These are phyloP conservation scores for Albifimbria verrucaria DNA, from an alignment of 2,329 filamentous ascomycete species.

Conservation along the genomic window DNA sequence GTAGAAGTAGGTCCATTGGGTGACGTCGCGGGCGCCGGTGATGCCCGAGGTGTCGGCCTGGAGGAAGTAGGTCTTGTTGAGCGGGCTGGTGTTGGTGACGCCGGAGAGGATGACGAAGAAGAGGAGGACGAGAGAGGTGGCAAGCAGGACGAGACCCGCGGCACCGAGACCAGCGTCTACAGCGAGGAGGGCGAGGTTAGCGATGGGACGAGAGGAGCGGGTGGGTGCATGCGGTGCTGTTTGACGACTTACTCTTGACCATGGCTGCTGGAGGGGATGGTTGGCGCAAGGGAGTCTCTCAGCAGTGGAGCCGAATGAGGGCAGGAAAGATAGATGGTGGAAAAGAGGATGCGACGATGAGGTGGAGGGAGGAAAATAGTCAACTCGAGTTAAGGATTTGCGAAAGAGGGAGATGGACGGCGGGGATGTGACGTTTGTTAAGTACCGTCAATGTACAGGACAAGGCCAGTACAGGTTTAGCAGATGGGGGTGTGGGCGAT, in stretches of 20 bases:
- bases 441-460: neutral
- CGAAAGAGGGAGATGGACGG: neutral
- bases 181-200: slow-evolving; percentile 1
- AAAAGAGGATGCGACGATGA: neutral
- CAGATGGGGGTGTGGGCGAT: neutral
- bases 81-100: slow-evolving; percentile 44
- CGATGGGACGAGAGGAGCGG: neutral
- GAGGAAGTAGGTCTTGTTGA: slow-evolving; percentile 82
- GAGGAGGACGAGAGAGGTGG: slow-evolving; percentile 49
- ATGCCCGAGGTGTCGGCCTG: slow-evolving; percentile 73
- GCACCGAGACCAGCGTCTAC: slow-evolving; percentile 40
- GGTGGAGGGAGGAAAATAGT: neutral
- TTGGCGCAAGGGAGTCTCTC: no score
- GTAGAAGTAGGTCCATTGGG: slow-evolving; percentile 91
- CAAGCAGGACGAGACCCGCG: slow-evolving; percentile 46
- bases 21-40: slow-evolving; percentile 59
- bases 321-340: neutral
- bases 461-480: neutral
- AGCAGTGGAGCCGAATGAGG: no score
- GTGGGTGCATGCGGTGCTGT: neutral
- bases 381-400: neutral
- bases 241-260: slow-evolving; percentile 14
- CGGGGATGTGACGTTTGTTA: neutral
- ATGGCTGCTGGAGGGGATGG: no score
- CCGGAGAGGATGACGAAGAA: slow-evolving; percentile 59